These are phyloP conservation scores for Yarrowia porcina DNA, from an alignment of 805 yeast species.

Conservation along the genomic window DNA sequence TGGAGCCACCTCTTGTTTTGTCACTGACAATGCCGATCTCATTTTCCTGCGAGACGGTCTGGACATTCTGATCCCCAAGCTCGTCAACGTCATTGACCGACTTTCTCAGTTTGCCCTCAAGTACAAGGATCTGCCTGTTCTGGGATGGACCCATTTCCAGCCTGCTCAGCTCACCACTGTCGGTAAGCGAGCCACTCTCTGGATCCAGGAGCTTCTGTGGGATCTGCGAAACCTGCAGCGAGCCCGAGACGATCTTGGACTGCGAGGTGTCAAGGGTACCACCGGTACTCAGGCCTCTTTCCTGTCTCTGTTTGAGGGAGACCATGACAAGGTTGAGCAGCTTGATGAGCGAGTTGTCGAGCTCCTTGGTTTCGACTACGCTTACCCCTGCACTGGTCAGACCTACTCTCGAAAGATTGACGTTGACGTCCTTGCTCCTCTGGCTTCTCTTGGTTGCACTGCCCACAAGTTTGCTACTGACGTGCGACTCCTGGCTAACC, in stretches of 20 bases:
- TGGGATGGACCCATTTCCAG: conserved; percentile 99
- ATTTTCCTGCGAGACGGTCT: conserved; percentile 95
- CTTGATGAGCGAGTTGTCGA: conserved; percentile 90
- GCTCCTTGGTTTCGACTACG: conserved; percentile 87
- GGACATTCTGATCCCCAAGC: conserved; percentile 87
- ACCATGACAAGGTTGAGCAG: conserved; percentile 92
- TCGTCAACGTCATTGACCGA: conserved; percentile 93
- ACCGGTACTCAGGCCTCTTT: conserved; percentile 99
- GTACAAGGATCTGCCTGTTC: conserved; percentile 92
- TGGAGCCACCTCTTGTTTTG: conserved; percentile 98
- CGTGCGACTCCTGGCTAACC: conserved; percentile 88
- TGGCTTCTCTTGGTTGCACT: conserved; percentile 91
- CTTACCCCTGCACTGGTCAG: conserved; percentile 97
- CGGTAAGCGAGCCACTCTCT: conserved; percentile 95
- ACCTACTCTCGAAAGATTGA: conserved; percentile 99
- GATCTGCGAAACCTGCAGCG: conserved; percentile 93
- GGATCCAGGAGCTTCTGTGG: conserved; percentile 98
- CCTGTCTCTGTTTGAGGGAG: conserved; percentile 90
- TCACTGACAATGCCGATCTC: conserved; percentile 96
- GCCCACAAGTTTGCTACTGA: conserved; percentile 98
- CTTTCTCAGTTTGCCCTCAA: conserved; percentile 81
- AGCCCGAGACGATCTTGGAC: conserved; percentile 93
- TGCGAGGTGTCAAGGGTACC: conserved; percentile 98
- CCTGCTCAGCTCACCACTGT: conserved; percentile 99
- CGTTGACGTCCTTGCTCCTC: conserved; percentile 87